Evolutionary conservation across 1,284 basidiomycete genomes (phyloP).

Genomic region (Pseudozyma flocculosa): DNA sequence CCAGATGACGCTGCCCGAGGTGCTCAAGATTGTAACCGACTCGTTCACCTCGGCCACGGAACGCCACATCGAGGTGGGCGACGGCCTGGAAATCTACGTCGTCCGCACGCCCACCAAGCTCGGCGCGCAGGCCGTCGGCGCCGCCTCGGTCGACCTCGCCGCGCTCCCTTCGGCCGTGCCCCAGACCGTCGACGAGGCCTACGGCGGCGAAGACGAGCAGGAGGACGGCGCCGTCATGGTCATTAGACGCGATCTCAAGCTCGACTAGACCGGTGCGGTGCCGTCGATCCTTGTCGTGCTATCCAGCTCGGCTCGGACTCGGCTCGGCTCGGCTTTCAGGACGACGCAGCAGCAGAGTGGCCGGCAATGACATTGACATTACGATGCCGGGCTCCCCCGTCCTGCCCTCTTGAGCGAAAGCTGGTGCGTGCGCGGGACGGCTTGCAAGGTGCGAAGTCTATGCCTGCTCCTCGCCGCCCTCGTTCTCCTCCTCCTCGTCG

Average conservation of each 20-base stretch:
- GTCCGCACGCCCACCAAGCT: conserved; percentile 28
- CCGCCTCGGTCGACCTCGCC: conserved; percentile 33
- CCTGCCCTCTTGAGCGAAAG: no score
- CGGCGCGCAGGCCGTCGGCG: conserved; percentile 6
- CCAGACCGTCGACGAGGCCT: conserved; percentile 47
- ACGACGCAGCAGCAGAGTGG: no score
- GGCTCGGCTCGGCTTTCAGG: no score
- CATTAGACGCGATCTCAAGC: conserved; percentile 55
- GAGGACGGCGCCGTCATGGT: conserved; percentile 50
- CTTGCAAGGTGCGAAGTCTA: no score
- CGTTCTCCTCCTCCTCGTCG: no score
- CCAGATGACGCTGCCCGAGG: conserved; percentile 41
- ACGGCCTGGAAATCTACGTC: conserved; percentile 55
- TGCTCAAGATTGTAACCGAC: conserved; percentile 53
- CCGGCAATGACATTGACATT: no score
- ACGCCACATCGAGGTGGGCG: conserved; percentile 57
- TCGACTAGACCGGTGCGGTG: conserved; percentile 39
- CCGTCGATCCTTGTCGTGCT: no score
- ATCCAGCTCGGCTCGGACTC: no score
- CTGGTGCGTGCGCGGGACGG: no score
- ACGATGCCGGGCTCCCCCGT: no score
- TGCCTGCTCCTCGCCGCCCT: no score
- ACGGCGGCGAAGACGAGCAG: conserved; percentile 54
- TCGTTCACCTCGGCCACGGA: conserved; percentile 56
- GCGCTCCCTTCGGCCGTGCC: conserved; percentile 19